These are phyloP conservation scores for Mucor racemosus DNA, from an alignment of 371 early-diverging fungal species.

Conservation along the genomic window DNA sequence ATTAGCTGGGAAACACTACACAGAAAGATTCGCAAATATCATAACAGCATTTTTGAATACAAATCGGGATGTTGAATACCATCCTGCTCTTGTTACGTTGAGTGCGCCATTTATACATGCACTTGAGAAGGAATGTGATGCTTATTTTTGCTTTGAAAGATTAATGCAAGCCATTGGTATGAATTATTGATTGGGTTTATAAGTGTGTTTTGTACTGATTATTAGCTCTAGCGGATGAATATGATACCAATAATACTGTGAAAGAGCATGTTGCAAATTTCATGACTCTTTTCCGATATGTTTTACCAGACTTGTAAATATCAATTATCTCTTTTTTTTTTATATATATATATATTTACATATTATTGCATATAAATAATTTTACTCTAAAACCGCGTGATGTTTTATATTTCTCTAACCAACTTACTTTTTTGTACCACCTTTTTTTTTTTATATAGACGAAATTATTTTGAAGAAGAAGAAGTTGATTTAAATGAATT, in stretches of 20 bases:
- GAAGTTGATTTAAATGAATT: conserved; percentile 86
- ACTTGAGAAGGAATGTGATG: conserved; percentile 71
- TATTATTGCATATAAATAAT: not conserved
- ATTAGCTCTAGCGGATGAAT: conserved; percentile 46
- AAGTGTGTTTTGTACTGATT: not conserved
- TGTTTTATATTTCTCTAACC: not conserved
- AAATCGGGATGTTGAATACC: conserved; percentile 73
- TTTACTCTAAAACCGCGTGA: conserved; percentile 9
- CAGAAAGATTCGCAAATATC: conserved; percentile 69
- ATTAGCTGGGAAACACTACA: conserved; percentile 25
- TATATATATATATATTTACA: too few relatives aligned
- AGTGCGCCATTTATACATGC: conserved; percentile 81
- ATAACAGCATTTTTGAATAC: conserved; percentile 76
- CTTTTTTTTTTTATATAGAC: conserved; percentile 19
- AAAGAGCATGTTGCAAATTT: conserved; percentile 71
- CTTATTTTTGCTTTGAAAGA: conserved; percentile 76
- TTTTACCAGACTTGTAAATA: conserved; percentile 67
- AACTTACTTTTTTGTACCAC: conserved; percentile 3
- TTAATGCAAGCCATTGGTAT: conserved; percentile 72
- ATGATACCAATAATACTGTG: conserved; percentile 50
- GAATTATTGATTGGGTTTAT: not conserved
- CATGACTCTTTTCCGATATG: conserved; percentile 70
- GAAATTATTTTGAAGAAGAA: conserved; percentile 90
- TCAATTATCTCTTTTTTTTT: too few relatives aligned
- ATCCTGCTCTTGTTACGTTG: conserved; percentile 70